Evolutionary conservation across 495 filamentous ascomycete genomes (phyloP).

Genomic region (Aspergillus avenaceus): DNA sequence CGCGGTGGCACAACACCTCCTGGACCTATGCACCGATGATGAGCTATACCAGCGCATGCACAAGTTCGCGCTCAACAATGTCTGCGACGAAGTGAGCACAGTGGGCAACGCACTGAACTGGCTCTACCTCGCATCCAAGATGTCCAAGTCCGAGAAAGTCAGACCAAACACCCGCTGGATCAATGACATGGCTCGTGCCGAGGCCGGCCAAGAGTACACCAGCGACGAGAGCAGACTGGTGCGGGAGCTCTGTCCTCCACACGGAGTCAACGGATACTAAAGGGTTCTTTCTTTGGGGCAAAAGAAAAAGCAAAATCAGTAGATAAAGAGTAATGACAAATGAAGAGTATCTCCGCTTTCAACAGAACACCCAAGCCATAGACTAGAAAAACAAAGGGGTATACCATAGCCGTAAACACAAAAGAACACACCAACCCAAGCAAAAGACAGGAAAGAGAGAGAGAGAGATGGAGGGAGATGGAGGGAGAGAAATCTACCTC

Average conservation of each 20-base stretch:
- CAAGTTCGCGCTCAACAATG: constrained; percentile 57
- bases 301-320: not conserved
- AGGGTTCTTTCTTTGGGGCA: no score
- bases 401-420: constrained; percentile 19
- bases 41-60: constrained; percentile 63
- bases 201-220: constrained; percentile 54
- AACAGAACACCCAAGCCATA: no score
- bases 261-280: constrained; percentile 19
- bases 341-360: no score
- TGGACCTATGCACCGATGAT: constrained; percentile 64
- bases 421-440: not conserved
- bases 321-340: no score
- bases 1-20: constrained; percentile 66
- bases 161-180: constrained; percentile 61
- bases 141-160: constrained; percentile 47
- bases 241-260: constrained; percentile 27
- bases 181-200: constrained; percentile 71
- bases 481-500: constrained; percentile 14
- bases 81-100: constrained; percentile 80
- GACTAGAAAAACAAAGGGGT: no score
- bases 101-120: constrained; percentile 76
- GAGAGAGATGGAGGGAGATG: no score
- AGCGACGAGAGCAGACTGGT: constrained; percentile 60
- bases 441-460: no score
- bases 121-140: constrained; percentile 69